Percentiles rank a stretch among this genome's conserved stretches.
Conservation (phyloP, 2,329 filamentous ascomycete species). For the Harringtonia aguacate region DNA sequence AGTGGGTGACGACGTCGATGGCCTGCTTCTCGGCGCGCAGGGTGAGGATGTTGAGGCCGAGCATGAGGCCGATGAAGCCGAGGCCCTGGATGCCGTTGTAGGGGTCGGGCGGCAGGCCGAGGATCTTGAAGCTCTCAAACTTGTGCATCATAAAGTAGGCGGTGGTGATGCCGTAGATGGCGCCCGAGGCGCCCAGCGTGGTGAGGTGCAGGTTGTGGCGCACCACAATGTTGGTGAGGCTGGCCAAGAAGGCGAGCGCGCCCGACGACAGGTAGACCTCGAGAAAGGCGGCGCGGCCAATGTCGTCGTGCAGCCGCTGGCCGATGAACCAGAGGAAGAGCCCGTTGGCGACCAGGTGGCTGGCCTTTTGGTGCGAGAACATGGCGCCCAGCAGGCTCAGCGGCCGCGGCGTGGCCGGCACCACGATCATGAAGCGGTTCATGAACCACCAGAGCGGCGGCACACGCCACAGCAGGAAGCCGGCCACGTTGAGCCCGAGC, state of each 20-base stretch:
- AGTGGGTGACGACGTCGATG: conserved; percentile 41
- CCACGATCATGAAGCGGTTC: conserved; percentile 58
- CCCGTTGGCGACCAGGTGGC: conserved; percentile 57
- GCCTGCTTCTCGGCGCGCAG: conserved; percentile 31
- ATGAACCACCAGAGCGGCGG: conserved; percentile 55
- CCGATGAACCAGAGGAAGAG: conserved; percentile 55
- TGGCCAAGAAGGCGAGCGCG: conserved; percentile 45
- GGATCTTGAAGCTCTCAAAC: conserved; percentile 44
- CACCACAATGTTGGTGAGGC: conserved; percentile 39
- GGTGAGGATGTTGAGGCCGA: conserved; percentile 38
- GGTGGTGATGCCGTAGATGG: conserved; percentile 47
- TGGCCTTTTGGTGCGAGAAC: conserved; percentile 56
- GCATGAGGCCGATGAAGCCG: conserved; percentile 38
- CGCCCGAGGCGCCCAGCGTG: conserved; percentile 57
- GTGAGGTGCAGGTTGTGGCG: conserved; percentile 34
- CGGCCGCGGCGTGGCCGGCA: conserved; percentile 54
- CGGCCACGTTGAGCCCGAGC: conserved; percentile 45
- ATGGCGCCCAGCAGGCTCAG: conserved; percentile 50
- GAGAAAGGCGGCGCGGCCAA: conserved; percentile 58
- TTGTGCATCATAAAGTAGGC: conserved; percentile 52
- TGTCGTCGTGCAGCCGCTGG: conserved; percentile 55
- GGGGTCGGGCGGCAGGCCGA: conserved; percentile 45
- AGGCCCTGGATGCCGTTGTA: conserved; percentile 42
- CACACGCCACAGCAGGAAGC: conserved; percentile 50
- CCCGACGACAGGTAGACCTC: conserved; percentile 54